These are phyloP conservation scores for Scleroderma bovista DNA, from an alignment of 768 basidiomycete species.

Conservation along the genomic window DNA sequence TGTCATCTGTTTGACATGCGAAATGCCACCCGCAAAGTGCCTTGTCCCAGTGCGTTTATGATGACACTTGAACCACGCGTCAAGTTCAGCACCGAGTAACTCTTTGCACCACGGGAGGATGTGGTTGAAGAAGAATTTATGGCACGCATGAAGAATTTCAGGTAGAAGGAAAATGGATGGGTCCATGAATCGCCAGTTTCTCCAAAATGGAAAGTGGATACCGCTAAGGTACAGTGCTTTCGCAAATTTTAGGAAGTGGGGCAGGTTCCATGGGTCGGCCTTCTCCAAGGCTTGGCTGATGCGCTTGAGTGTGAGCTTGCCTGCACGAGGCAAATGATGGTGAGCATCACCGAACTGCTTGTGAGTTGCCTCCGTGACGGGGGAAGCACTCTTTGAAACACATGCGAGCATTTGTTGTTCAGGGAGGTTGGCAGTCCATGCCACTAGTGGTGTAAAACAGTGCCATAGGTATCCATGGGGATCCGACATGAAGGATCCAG, in stretches of 20 bases:
- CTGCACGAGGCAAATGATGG: background rate
- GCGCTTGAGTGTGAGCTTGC: background rate
- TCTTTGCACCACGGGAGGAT: background rate
- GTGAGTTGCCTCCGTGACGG: background rate
- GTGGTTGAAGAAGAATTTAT: background rate
- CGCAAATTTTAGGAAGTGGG: background rate
- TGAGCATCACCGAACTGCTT: background rate
- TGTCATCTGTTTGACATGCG: background rate
- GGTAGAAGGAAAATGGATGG: background rate
- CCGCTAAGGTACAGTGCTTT: background rate
- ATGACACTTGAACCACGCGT: background rate
- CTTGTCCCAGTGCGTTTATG: background rate
- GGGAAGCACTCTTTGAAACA: background rate
- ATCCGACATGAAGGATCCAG: slow-evolving; percentile 25
- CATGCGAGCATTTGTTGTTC: background rate
- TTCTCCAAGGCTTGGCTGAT: background rate
- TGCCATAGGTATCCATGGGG: slow-evolving; percentile 1
- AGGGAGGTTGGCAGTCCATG: background rate
- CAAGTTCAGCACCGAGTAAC: background rate
- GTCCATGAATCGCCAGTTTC: background rate
- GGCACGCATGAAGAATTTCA: background rate
- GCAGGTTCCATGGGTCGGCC: background rate
- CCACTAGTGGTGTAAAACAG: background rate
- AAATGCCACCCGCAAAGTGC: background rate
- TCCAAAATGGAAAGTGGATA: background rate